Evolutionary conservation across 768 basidiomycete species (phyloP), one percentile per base, ranked within the genome.

Genomic region (Paxillus ammoniavirescens): DNA sequence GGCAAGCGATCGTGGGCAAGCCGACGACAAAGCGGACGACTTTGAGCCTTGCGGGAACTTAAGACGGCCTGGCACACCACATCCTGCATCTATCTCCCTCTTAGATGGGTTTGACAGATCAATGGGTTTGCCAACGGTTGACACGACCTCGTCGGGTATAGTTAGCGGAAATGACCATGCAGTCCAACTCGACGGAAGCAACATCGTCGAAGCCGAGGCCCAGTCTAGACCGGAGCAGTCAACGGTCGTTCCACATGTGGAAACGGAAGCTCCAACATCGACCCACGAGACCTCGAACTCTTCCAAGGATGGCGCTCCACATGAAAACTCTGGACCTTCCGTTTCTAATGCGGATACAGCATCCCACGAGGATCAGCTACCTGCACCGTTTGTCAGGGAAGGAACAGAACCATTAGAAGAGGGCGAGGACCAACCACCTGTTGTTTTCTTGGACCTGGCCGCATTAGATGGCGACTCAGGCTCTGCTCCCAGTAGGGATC

Each of bases 61-160:
- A 13, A 14, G 12, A 13, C 18, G 4, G 9, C 9, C 36, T 18
- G 43, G n/a, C 13, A 26, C 18, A 31, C 42, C 41, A 15, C 42
- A 41, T 14, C 3, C 26, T 1, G 30, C 28, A n/a, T 50, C 51
- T 28, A 6, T 61, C 10, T 33, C 50, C 28, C 45, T 60, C 12
- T 43, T 50, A 8, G 40, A 51, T 13, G 52, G 48, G 0, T 62
- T 61, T 18, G 52, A 62, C 28, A 49, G 42, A 30, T 49, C 30
- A 5, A 42, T 62, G 31, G 58, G 23, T 17, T 40, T 54, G 13
- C 21, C 12, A 33, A 55, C 33, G 45, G 31, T 31, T 31, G 31
- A 31, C 1, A 31, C 31, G 31, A 31, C 31, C 31, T 31, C 31
- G 3, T 10, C 31, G 31, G 31, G 10, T 9, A 31, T 31, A 2